Conservation (phyloP, 352 stramenopile species). For the Phytopythium aichiense region DNA sequence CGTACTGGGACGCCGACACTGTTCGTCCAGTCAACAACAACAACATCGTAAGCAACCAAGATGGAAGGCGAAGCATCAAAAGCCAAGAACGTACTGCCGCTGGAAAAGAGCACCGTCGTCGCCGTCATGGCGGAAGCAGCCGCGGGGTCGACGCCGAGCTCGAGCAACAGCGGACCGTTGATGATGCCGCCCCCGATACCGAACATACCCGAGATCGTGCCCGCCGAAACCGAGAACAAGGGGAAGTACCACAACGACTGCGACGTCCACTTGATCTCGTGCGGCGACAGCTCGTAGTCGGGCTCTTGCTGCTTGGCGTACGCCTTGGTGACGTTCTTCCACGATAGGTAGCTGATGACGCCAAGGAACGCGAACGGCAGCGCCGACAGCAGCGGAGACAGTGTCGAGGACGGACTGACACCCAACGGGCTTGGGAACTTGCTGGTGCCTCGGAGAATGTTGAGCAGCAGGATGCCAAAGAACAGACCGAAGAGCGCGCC, state of each 20-base stretch:
- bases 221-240: conserved; percentile 83
- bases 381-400: conserved; percentile 69
- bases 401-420: conserved; percentile 72
- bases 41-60: neutral
- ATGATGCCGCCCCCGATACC: conserved; percentile 95
- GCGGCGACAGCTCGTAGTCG: conserved; percentile 40
- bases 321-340: conserved; percentile 43
- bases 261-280: conserved; percentile 48
- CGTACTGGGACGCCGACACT: conserved; percentile 70
- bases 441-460: conserved; percentile 90
- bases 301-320: conserved; percentile 51
- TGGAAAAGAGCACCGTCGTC: conserved; percentile 66
- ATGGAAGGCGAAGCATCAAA: neutral
- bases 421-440: conserved; percentile 87
- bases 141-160: conserved; percentile 86
- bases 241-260: conserved; percentile 86
- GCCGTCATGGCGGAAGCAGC: conserved; percentile 89
- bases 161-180: conserved; percentile 92
- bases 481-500: conserved; percentile 84
- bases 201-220: conserved; percentile 93
- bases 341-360: conserved; percentile 64
- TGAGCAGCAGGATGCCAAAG: conserved; percentile 86
- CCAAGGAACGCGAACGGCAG: conserved; percentile 68
- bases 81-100: conserved; percentile 39
- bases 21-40: conserved; percentile 1